A percentile compares a stretch with the other conserved stretches of the same genome.
These are phyloP conservation scores for Copromyces sp. DNA, from an alignment of 495 filamentous ascomycete species.

Conservation along the genomic window DNA sequence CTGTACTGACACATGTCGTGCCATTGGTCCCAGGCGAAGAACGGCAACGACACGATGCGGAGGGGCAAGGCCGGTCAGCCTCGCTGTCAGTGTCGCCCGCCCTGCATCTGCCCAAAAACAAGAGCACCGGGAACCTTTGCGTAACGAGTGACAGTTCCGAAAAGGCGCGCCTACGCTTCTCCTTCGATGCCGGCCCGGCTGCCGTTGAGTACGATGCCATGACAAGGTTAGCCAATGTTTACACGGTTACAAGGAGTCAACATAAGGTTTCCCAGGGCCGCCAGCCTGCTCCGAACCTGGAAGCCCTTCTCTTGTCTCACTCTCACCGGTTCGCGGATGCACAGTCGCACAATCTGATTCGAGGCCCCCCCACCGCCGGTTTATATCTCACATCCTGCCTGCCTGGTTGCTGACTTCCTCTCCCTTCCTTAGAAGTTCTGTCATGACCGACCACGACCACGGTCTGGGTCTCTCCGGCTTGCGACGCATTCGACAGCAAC, in stretches of 20 bases:
- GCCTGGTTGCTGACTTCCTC: slow-evolving; percentile 17
- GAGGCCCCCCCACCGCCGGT: background rate
- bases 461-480: slow-evolving; percentile 62
- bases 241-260: background rate
- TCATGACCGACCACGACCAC: slow-evolving; percentile 50
- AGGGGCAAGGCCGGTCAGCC: slow-evolving; percentile 19
- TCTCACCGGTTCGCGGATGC: slow-evolving; percentile 20
- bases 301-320: background rate
- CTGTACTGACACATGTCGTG: slow-evolving; percentile 17
- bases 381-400: background rate
- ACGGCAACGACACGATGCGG: slow-evolving; percentile 24
- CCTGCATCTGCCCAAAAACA: slow-evolving; percentile 50
- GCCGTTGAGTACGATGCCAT: slow-evolving; percentile 41
- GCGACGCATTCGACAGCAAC: slow-evolving; percentile 84
- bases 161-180: slow-evolving; percentile 41
- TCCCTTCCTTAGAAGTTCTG: slow-evolving; percentile 30
- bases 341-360: slow-evolving; percentile 15
- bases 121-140: slow-evolving; percentile 52
- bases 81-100: slow-evolving; percentile 22
- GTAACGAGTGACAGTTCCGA: slow-evolving; percentile 31
- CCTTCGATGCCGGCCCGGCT: slow-evolving; percentile 42
- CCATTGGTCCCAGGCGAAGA: slow-evolving; percentile 29
- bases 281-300: background rate
- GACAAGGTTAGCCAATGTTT: slow-evolving; percentile 34
- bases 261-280: background rate